Percentiles rank a stretch among this genome's conserved stretches.
These are phyloP conservation scores for Scopulariopsis brevicaulis DNA, from an alignment of 2,329 filamentous ascomycete genomes.

Conservation along the genomic window DNA sequence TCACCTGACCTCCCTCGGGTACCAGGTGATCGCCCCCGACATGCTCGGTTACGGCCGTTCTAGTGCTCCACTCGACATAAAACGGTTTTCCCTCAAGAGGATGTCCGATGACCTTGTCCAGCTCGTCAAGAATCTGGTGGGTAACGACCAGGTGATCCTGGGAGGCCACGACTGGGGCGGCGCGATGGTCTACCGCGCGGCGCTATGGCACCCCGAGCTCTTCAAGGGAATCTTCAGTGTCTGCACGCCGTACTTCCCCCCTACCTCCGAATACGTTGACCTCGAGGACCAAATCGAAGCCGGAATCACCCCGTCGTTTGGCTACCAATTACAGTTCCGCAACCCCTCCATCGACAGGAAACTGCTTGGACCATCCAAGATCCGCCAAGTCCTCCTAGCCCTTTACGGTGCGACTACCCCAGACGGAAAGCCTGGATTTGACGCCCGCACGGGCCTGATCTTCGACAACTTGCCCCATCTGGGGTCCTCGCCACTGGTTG, in stretches of 20 bases:
- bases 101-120: slow-evolving; percentile 61
- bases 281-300: slow-evolving; percentile 47
- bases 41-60: slow-evolving; percentile 79
- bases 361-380: slow-evolving; percentile 44
- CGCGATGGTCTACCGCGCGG: slow-evolving; percentile 60
- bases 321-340: slow-evolving; percentile 74
- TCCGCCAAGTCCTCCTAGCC: slow-evolving; percentile 59
- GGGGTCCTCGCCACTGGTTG: slow-evolving; percentile 46
- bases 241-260: slow-evolving; percentile 63
- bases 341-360: slow-evolving; percentile 52
- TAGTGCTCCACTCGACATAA: slow-evolving; percentile 44
- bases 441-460: slow-evolving; percentile 47
- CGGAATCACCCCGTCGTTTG: slow-evolving; percentile 53
- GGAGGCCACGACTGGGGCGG: slow-evolving; percentile 95
- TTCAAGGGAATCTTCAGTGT: slow-evolving; percentile 67
- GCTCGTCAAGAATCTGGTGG: slow-evolving; percentile 40
- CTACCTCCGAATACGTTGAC: slow-evolving; percentile 38
- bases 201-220: slow-evolving; percentile 61
- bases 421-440: slow-evolving; percentile 45
- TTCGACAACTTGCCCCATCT: slow-evolving; percentile 52
- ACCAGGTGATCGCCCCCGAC: slow-evolving; percentile 74
- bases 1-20: slow-evolving; percentile 55
- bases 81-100: slow-evolving; percentile 53
- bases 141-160: slow-evolving; percentile 52
- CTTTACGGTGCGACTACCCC: slow-evolving; percentile 57